Evolutionary conservation across 2,329 filamentous ascomycete genomes (phyloP).

Genomic region (Cladosporium velox): DNA sequence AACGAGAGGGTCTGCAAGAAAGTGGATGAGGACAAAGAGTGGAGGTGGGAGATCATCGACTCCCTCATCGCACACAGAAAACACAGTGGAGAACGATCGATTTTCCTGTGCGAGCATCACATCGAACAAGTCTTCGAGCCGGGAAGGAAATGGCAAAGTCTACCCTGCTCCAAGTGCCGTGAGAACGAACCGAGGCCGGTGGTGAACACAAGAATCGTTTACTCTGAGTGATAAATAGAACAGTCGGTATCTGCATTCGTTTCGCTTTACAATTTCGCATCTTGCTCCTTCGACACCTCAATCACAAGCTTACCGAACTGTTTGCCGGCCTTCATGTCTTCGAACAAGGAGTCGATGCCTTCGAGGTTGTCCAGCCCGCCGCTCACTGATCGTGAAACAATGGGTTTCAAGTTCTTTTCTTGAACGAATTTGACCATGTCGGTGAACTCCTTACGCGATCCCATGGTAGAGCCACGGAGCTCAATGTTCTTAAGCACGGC

Average conservation of each 20-base stretch:
- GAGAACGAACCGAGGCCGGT: not conserved
- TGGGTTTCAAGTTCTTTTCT: slow-evolving; percentile 70
- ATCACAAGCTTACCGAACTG: slow-evolving; percentile 95
- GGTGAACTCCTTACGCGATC: slow-evolving; percentile 82
- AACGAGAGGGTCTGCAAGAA: not conserved
- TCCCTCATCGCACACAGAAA: not conserved
- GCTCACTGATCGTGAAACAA: slow-evolving; percentile 70
- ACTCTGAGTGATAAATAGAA: not conserved
- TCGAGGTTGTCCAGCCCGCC: slow-evolving; percentile 70
- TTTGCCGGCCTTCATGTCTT: slow-evolving; percentile 79
- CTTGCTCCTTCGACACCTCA: slow-evolving; percentile 53
- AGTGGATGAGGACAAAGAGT: not conserved
- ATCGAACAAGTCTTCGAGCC: not conserved
- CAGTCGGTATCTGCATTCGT: not conserved
- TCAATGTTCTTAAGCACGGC: slow-evolving; percentile 88
- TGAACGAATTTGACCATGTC: slow-evolving; percentile 86
- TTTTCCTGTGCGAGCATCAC: not conserved
- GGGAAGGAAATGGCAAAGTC: not conserved
- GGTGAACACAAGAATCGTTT: not conserved
- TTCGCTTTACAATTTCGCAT: slow-evolving; percentile 8
- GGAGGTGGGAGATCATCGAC: not conserved
- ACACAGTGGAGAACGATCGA: not conserved
- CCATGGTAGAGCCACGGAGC: slow-evolving; percentile 85
- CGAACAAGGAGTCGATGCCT: slow-evolving; percentile 80
- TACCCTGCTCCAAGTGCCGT: not conserved